Evolutionary conservation across 75 land plant genomes (phyloP).

Genomic region (Isoetes taiwanensis): DNA sequence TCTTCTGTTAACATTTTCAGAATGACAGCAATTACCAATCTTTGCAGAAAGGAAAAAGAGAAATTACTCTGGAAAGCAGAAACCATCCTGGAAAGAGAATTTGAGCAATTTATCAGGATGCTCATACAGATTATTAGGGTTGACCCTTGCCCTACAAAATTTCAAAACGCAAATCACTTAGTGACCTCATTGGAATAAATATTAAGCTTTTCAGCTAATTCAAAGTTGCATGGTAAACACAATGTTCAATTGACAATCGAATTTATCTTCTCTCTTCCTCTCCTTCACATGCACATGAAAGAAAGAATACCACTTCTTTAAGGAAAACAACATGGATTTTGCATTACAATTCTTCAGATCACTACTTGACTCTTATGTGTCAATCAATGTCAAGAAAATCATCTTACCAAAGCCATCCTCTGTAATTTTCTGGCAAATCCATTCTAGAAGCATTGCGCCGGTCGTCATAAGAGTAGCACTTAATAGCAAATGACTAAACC

Average conservation of each 20-base stretch:
- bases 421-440: constrained; percentile 88
- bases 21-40: background rate
- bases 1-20: background rate
- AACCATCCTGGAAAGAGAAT: constrained; percentile 62
- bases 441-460: constrained; percentile 75
- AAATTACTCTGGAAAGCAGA: constrained; percentile 47
- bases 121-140: constrained; percentile 79
- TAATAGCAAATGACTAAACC: constrained; percentile 55
- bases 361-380: too few relatives aligned
- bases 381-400: background rate
- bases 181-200: too few relatives aligned
- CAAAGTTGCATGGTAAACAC: too few relatives aligned
- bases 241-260: too few relatives aligned
- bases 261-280: too few relatives aligned
- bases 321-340: too few relatives aligned
- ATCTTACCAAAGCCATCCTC: constrained; percentile 85
- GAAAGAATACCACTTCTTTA: too few relatives aligned
- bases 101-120: constrained; percentile 87
- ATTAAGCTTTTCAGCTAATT: too few relatives aligned
- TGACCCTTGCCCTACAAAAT: constrained; percentile 81
- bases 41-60: background rate
- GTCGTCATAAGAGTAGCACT: constrained; percentile 51
- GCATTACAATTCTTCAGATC: too few relatives aligned
- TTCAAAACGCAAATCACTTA: too few relatives aligned
- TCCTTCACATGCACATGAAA: too few relatives aligned